A percentile compares a stretch with the other conserved stretches of the same genome.
Conservation (phyloP, 1,284 basidiomycete genomes). For the Marasmius fiardii region DNA sequence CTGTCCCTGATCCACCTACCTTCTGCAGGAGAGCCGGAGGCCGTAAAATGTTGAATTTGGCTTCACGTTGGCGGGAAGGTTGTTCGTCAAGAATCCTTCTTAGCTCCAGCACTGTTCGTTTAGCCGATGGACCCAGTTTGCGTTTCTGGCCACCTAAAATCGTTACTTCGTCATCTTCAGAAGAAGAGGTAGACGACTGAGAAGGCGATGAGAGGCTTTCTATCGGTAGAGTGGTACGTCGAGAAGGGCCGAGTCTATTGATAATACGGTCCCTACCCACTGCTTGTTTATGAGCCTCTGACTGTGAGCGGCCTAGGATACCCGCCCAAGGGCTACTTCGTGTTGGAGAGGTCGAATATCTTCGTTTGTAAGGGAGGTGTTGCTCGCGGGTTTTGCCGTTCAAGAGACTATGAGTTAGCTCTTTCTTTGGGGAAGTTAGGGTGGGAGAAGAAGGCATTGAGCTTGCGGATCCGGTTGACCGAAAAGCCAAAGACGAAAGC, state of each 20-base stretch:
- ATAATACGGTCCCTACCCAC: not conserved
- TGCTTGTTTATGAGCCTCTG: not conserved
- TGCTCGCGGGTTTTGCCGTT: no score
- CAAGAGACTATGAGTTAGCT: no score
- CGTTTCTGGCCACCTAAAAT: not conserved
- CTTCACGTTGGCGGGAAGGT: constrained; percentile 25
- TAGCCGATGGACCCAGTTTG: constrained; percentile 24
- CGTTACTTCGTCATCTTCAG: not conserved
- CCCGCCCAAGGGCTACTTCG: not conserved
- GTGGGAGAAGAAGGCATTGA: constrained; percentile 26
- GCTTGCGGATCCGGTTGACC: constrained; percentile 26
- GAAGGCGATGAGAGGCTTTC: constrained; percentile 17
- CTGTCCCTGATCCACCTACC: constrained; percentile 43
- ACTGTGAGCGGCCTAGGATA: not conserved
- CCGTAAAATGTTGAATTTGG: constrained; percentile 13
- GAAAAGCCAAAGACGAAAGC: constrained; percentile 48
- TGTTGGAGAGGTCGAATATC: not conserved
- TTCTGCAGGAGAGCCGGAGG: constrained; percentile 10
- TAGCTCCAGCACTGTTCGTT: constrained; percentile 60
- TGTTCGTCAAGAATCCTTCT: constrained; percentile 68
- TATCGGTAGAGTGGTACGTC: constrained; percentile 1
- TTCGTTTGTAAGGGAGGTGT: not conserved
- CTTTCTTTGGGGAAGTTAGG: constrained; percentile 8
- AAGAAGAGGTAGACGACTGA: not conserved
- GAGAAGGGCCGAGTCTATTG: not conserved